Evolutionary conservation across 2,329 filamentous ascomycete species (phyloP).

Genomic region (Penicillium hordei): DNA sequence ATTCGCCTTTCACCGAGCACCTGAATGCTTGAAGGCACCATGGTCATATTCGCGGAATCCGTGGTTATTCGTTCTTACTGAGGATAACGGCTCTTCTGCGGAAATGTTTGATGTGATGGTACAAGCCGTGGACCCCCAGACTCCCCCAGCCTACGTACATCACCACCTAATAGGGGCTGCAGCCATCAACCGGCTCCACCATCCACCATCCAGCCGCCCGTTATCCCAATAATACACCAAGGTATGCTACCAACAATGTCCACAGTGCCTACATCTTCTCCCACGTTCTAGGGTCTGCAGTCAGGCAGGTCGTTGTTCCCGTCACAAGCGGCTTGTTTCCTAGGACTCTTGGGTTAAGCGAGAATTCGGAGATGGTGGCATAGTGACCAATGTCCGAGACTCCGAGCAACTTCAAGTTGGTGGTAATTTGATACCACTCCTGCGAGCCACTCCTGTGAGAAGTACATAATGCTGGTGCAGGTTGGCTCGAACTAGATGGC

Average conservation of each 20-base stretch:
- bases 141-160: slow-evolving; percentile 40
- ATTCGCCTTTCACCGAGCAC: slow-evolving; percentile 7
- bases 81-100: slow-evolving; percentile 29
- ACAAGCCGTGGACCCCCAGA: slow-evolving; percentile 35
- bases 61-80: slow-evolving; percentile 28
- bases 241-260: slow-evolving; percentile 28
- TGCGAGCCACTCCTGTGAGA: slow-evolving; percentile 19
- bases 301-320: slow-evolving; percentile 35
- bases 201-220: slow-evolving; percentile 38
- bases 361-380: slow-evolving; percentile 28
- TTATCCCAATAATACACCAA: slow-evolving; percentile 33
- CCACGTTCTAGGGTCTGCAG: slow-evolving; percentile 19
- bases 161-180: slow-evolving; percentile 27
- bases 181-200: slow-evolving; percentile 33
- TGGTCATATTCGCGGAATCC: slow-evolving; percentile 38
- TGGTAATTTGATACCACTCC: slow-evolving; percentile 18
- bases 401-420: slow-evolving; percentile 8
- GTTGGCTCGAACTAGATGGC: slow-evolving; percentile 18
- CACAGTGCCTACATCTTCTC: slow-evolving; percentile 29
- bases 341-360: slow-evolving; percentile 22
- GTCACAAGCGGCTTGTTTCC: slow-evolving; percentile 28
- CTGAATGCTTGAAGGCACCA: slow-evolving; percentile 28
- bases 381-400: slow-evolving; percentile 22
- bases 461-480: slow-evolving; percentile 25
- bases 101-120: slow-evolving; percentile 39